phyloP scores from a whole-genome alignment of 768 basidiomycete genomes.

The Amanita subjunquillea region DNA sequence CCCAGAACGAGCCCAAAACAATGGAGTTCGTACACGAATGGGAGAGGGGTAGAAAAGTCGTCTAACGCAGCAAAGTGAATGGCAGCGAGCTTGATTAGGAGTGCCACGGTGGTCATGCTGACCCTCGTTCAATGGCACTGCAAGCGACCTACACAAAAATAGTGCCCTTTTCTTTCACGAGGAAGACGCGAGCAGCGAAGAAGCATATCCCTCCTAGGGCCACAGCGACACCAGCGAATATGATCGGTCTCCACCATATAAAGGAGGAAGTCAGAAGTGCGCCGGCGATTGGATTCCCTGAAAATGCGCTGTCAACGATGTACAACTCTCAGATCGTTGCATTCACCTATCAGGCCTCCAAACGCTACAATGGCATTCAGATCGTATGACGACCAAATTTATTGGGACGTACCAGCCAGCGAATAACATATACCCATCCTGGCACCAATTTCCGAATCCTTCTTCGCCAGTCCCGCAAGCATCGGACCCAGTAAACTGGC shows the following conservation, averaged over 20 bases:
- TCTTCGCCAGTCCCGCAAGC: slow-evolving; percentile 30
- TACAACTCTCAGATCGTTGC: neutral
- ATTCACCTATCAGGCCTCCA: slow-evolving; percentile 29
- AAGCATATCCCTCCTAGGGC: slow-evolving; percentile 12
- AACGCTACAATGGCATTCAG: slow-evolving; percentile 18
- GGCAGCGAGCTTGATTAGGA: too few relatives aligned
- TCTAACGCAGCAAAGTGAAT: too few relatives aligned
- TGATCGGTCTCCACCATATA: slow-evolving; percentile 48
- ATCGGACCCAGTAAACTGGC: slow-evolving; percentile 33
- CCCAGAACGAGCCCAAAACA: too few relatives aligned
- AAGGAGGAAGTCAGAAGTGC: slow-evolving; percentile 40
- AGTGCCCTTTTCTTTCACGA: slow-evolving; percentile 2
- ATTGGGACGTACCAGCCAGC: slow-evolving; percentile 26
- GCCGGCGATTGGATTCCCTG: slow-evolving; percentile 49
- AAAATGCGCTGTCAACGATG: neutral
- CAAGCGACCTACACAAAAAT: neutral
- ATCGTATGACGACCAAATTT: neutral
- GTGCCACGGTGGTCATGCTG: too few relatives aligned
- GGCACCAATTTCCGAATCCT: slow-evolving; percentile 43
- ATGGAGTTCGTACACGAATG: too few relatives aligned
- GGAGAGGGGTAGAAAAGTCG: too few relatives aligned
- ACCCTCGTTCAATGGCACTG: too few relatives aligned
- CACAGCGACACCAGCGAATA: slow-evolving; percentile 40
- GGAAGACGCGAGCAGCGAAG: neutral
- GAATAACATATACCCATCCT: slow-evolving; percentile 42